phyloP scores from a whole-genome alignment of 352 stramenopile species.

The Phytophthora citrophthora region DNA sequence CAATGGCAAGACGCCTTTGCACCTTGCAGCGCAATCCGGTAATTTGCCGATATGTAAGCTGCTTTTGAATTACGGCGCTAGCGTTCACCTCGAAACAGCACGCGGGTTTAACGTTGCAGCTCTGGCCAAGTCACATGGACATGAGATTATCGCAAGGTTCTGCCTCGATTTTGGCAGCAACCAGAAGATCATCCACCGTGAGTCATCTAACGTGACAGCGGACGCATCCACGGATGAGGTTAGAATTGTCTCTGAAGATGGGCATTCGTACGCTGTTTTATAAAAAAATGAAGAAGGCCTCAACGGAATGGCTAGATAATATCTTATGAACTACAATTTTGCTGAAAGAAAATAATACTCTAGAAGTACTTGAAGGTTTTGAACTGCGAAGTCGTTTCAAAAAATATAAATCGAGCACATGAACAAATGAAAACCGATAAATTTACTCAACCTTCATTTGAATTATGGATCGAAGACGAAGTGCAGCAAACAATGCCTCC shows the following conservation, averaged over 20 bases:
- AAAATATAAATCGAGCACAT: constrained; percentile 6
- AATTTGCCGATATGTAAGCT: constrained; percentile 56
- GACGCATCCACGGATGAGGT: constrained; percentile 36
- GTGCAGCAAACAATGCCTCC: constrained; percentile 18
- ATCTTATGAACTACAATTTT: neutral
- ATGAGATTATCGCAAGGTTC: constrained; percentile 38
- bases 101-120: constrained; percentile 33
- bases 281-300: constrained; percentile 20
- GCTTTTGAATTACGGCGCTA: constrained; percentile 43
- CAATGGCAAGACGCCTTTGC: constrained; percentile 62
- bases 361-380: no score
- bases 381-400: constrained; percentile 6
- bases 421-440: neutral
- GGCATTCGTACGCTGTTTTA: constrained; percentile 43
- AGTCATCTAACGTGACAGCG: constrained; percentile 6
- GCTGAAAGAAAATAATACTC: no score
- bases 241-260: constrained; percentile 43
- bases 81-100: constrained; percentile 35
- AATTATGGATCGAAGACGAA: constrained; percentile 28
- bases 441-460: neutral
- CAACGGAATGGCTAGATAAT: constrained; percentile 20
- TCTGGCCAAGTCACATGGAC: constrained; percentile 36
- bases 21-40: constrained; percentile 61
- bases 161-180: constrained; percentile 28
- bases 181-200: constrained; percentile 2